phyloP scores from a whole-genome alignment of 2,329 filamentous ascomycete species.

The Fusarium siculi region DNA sequence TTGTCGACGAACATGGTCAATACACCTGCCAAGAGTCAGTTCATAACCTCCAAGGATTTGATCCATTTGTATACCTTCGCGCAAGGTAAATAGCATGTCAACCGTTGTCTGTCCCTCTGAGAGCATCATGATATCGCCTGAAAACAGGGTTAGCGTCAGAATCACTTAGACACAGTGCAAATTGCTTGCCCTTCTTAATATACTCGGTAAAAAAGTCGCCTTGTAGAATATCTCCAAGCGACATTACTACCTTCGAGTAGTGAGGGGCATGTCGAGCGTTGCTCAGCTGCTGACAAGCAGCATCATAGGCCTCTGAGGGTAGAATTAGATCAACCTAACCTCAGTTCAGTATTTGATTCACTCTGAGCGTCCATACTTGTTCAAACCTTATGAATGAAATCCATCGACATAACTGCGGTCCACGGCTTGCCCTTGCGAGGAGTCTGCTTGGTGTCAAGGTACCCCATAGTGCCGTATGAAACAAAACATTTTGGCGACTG shows the following conservation, averaged over 20 bases:
- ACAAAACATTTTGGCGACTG: slow-evolving; percentile 77
- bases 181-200: slow-evolving; percentile 75
- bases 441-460: slow-evolving; percentile 76
- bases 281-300: slow-evolving; percentile 64
- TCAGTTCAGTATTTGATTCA: neutral
- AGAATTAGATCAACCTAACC: slow-evolving; percentile 75
- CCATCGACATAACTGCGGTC: slow-evolving; percentile 70
- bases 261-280: slow-evolving; percentile 48
- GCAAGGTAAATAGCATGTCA: slow-evolving; percentile 78
- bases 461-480: slow-evolving; percentile 73
- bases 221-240: slow-evolving; percentile 76
- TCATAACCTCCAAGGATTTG: neutral
- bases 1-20: slow-evolving; percentile 83
- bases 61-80: slow-evolving; percentile 64
- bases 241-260: slow-evolving; percentile 78
- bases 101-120: slow-evolving; percentile 78
- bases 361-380: neutral
- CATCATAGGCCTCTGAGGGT: slow-evolving; percentile 69
- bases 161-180: neutral
- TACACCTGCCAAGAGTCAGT: slow-evolving; percentile 60
- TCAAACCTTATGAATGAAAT: slow-evolving; percentile 75
- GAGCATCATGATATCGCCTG: slow-evolving; percentile 84
- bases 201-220: slow-evolving; percentile 84
- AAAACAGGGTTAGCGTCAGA: neutral
- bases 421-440: slow-evolving; percentile 83